A percentile compares a stretch with the other conserved stretches of the same genome.
Evolutionary conservation across 129 eudicot species (phyloP).

Genomic region (Erigeron canadensis): DNA sequence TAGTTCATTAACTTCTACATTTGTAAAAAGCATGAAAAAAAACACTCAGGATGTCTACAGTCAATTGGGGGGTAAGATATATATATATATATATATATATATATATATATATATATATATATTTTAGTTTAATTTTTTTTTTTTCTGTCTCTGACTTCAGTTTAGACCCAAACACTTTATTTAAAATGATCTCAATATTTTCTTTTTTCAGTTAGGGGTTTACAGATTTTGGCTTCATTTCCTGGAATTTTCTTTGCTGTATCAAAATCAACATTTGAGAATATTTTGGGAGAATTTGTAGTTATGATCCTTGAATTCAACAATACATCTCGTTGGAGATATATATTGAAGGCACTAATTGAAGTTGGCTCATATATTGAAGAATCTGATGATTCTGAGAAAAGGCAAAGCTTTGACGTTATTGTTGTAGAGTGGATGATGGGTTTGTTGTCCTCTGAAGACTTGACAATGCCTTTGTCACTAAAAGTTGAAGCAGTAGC

Average conservation of each 20-base stretch:
- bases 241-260: constrained; percentile 61
- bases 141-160: constrained; percentile 5
- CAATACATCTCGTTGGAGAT: constrained; percentile 51
- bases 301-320: constrained; percentile 38
- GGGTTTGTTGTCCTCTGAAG: constrained; percentile 50
- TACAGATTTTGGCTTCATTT: constrained; percentile 76
- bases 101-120: too few relatives aligned
- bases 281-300: constrained; percentile 53
- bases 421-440: constrained; percentile 60
- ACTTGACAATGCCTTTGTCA: constrained; percentile 58
- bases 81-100: too few relatives aligned
- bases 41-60: constrained; percentile 35
- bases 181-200: neutral
- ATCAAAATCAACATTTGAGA: constrained; percentile 55
- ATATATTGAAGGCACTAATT: constrained; percentile 51
- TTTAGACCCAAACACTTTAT: neutral
- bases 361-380: constrained; percentile 57
- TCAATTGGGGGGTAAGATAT: constrained; percentile 49
- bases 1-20: constrained; percentile 42
- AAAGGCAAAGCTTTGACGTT: constrained; percentile 48
- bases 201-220: constrained; percentile 59
- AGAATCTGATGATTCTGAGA: constrained; percentile 51
- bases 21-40: constrained; percentile 46
- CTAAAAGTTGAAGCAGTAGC: constrained; percentile 65
- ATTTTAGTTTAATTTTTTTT: too few relatives aligned